A percentile compares a stretch with the other conserved stretches of the same genome.
Evolutionary conservation across 2,329 filamentous ascomycete genomes (phyloP).

Genomic region (Exserohilum rostratum): DNA sequence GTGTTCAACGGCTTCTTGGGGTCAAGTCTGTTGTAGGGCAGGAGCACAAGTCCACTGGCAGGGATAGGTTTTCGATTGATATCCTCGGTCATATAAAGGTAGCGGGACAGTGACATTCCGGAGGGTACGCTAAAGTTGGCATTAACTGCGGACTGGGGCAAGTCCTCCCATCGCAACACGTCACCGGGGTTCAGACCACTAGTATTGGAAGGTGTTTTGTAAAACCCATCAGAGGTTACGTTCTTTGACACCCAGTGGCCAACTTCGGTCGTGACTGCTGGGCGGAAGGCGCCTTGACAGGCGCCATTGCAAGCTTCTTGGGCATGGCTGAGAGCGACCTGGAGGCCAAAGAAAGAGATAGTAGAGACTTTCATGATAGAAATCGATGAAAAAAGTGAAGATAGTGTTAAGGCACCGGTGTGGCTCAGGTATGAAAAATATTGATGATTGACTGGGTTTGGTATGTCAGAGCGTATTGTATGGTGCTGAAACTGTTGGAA

Average conservation of each 20-base stretch:
- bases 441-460: too few species aligned
- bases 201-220: conserved; percentile 17
- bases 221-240: conserved; percentile 20
- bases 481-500: too few species aligned
- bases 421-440: too few species aligned
- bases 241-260: neutral
- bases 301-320: neutral
- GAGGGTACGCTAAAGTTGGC: conserved; percentile 21
- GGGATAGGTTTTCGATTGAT: conserved; percentile 28
- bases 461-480: too few species aligned
- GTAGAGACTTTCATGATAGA: neutral
- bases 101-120: conserved; percentile 26
- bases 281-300: neutral
- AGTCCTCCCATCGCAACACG: conserved; percentile 25
- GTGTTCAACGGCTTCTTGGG: conserved; percentile 21
- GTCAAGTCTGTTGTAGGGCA: conserved; percentile 23
- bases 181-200: conserved; percentile 22
- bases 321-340: neutral
- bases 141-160: conserved; percentile 18
- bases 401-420: too few species aligned
- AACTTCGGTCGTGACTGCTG: neutral
- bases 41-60: conserved; percentile 26
- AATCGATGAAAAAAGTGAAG: neutral
- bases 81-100: conserved; percentile 31
- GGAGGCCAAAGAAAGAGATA: neutral